Evolutionary conservation across 305 asterid genomes (phyloP), one percentile per base, ranked within the genome.

Genomic region (Andrographis paniculata): DNA sequence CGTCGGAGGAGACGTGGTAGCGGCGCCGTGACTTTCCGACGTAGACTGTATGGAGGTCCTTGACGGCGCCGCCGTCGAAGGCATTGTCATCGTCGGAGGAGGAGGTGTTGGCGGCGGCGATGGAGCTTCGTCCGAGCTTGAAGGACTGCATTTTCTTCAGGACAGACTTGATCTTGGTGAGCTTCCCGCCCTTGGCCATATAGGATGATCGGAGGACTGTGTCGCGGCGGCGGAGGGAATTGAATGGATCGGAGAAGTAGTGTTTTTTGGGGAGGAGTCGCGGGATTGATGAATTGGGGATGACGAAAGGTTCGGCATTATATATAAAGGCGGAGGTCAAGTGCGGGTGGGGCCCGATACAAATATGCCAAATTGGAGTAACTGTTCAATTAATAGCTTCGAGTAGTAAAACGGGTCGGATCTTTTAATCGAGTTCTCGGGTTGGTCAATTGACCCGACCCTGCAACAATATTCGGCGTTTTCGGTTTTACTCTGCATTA

Each of bases 91-190:
- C 80, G 38, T 66, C 71, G 50, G 64, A 43, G 21, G 64, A 43
- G 21, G 64, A 59, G 5, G 45, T 20, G 53, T 51, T 59, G 56
- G 74, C 61, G 52, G 75, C 77, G 56, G 75, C 80, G 55, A 72
- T 64, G 31, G 92, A 55, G 65, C 72, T 66, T 33, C 88, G 86
- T 46, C 79, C 63, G 53, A 86, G 72, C 71, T 82, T 86, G 89
- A 82, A 86, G 30, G 96, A 82, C 65, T 82, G 94, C 96, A 86
- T 82, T 66, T 77, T 86, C 58, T 79, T 82, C 0, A 86, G 77
- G 21, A 82, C 94, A 38, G 89, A 86, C 19, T 82, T 86, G 76
- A 86, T 72, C 49, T 79, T 86, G 31, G 89, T 77, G 60, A 86
- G 86, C 58, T 82, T 86, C 45, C 86, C 88, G 48, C 82, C 86